These are phyloP conservation scores for Paxillus ammoniavirescens DNA, from an alignment of 768 basidiomycete species.

Conservation along the genomic window DNA sequence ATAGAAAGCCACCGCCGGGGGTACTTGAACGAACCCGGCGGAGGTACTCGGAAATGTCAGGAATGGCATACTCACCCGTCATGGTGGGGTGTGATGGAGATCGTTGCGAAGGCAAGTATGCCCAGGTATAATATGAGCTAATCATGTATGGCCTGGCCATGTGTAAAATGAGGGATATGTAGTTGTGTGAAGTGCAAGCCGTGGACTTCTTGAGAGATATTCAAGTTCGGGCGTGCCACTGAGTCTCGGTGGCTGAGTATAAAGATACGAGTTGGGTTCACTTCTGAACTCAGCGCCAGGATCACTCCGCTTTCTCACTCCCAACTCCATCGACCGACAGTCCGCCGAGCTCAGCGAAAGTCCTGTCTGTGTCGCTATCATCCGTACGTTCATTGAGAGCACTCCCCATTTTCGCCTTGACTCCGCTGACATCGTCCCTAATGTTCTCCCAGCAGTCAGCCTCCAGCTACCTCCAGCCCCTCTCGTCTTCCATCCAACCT, in stretches of 20 bases:
- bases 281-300: constrained; percentile 27
- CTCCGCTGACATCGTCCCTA: constrained; percentile 22
- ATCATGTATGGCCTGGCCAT: too few relatives aligned
- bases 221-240: too few relatives aligned
- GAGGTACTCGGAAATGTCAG: not conserved
- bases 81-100: too few relatives aligned
- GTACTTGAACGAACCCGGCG: not conserved
- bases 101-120: too few relatives aligned
- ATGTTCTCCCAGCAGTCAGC: constrained; percentile 20
- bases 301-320: constrained; percentile 18
- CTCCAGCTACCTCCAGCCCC: constrained; percentile 4
- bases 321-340: constrained; percentile 25
- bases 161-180: not conserved
- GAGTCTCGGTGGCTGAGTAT: not conserved
- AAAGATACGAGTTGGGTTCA: not conserved
- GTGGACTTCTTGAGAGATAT: too few relatives aligned
- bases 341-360: constrained; percentile 38
- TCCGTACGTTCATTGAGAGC: constrained; percentile 25
- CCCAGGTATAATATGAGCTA: too few relatives aligned
- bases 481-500: constrained; percentile 5
- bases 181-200: not conserved
- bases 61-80: not conserved
- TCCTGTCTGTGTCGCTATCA: constrained; percentile 18
- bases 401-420: constrained; percentile 5
- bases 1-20: not conserved